phyloP scores from a whole-genome alignment of 208 protist genomes.

The Leishmania guyanensis region DNA sequence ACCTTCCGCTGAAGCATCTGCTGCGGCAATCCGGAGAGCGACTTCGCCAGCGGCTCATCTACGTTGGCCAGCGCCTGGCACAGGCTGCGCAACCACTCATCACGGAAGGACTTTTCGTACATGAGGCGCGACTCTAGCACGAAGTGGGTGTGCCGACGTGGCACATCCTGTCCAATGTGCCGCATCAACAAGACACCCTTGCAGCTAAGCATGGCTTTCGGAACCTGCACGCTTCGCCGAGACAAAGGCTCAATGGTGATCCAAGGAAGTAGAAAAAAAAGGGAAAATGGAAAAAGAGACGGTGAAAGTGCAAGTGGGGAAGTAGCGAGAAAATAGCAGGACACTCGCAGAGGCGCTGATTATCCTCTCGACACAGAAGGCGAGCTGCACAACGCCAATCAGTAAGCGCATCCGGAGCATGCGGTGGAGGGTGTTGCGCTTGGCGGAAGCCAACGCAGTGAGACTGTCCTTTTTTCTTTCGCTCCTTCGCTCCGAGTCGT shows the following conservation, averaged over 20 bases:
- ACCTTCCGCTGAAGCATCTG: conserved; percentile 89
- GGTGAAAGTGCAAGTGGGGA: neutral
- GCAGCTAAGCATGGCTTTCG: conserved; percentile 46
- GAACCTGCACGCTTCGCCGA: neutral
- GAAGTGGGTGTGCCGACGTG: conserved; percentile 85
- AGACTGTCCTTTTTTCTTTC: neutral
- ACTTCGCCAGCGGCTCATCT: conserved; percentile 86
- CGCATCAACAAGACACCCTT: conserved; percentile 49
- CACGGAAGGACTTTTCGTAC: conserved; percentile 93
- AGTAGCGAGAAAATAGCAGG: neutral
- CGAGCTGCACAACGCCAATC: neutral
- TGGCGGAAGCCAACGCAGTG: neutral
- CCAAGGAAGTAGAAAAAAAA: neutral
- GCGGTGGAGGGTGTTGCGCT: too few species aligned
- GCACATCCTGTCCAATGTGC: conserved; percentile 90
- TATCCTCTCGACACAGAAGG: neutral
- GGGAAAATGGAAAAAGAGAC: neutral
- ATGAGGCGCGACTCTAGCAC: conserved; percentile 86
- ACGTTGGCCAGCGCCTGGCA: conserved; percentile 74
- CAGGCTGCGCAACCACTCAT: conserved; percentile 86
- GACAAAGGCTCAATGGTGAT: neutral
- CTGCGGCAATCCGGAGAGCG: conserved; percentile 58
- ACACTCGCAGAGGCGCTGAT: neutral
- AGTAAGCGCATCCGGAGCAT: neutral
- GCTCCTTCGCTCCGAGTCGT: neutral